These are phyloP conservation scores for Thielaviopsis punctulata DNA, from an alignment of 2,329 filamentous ascomycete species.

Conservation along the genomic window DNA sequence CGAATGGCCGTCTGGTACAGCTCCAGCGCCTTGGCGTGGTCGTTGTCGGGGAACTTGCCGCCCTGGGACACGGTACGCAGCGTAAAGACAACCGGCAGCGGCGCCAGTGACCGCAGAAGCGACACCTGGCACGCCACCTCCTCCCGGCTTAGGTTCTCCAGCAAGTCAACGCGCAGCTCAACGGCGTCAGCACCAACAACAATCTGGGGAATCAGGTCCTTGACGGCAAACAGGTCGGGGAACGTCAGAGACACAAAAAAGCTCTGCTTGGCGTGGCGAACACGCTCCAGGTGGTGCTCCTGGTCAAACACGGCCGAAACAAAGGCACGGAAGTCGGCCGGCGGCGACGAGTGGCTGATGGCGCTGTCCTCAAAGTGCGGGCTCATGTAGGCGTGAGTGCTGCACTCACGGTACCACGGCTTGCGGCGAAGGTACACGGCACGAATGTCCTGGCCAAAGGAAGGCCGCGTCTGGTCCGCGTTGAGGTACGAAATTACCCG, in stretches of 20 bases:
- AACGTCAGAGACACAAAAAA: slow-evolving; percentile 90
- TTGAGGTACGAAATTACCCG: slow-evolving; percentile 79
- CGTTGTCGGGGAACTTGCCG: slow-evolving; percentile 68
- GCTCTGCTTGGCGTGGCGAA: slow-evolving; percentile 45
- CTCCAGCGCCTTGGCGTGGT: slow-evolving; percentile 49
- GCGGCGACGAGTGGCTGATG: slow-evolving; percentile 9
- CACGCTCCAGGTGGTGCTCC: slow-evolving; percentile 29
- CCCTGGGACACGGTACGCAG: slow-evolving; percentile 74
- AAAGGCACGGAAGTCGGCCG: slow-evolving; percentile 16
- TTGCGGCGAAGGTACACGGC: slow-evolving; percentile 78
- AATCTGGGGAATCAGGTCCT: slow-evolving; percentile 50
- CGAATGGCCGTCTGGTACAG: slow-evolving; percentile 67
- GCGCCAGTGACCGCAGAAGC: slow-evolving; percentile 52
- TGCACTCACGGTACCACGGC: slow-evolving; percentile 81
- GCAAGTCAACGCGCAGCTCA: slow-evolving; percentile 80
- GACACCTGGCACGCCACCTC: slow-evolving; percentile 72
- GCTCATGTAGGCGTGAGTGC: slow-evolving; percentile 86
- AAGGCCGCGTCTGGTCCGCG: slow-evolving; percentile 76
- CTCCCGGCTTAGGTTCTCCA: slow-evolving; percentile 58
- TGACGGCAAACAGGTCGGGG: slow-evolving; percentile 49
- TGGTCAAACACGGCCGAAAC: slow-evolving; percentile 14
- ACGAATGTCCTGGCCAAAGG: slow-evolving; percentile 84
- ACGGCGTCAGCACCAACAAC: slow-evolving; percentile 82
- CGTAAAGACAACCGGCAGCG: slow-evolving; percentile 80
- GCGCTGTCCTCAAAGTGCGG: slow-evolving; percentile 23